Evolutionary conservation across 2,329 filamentous ascomycete genomes (phyloP), one percentile per base, ranked within the genome.

Genomic region (Phyllosticta citrichinensis): DNA sequence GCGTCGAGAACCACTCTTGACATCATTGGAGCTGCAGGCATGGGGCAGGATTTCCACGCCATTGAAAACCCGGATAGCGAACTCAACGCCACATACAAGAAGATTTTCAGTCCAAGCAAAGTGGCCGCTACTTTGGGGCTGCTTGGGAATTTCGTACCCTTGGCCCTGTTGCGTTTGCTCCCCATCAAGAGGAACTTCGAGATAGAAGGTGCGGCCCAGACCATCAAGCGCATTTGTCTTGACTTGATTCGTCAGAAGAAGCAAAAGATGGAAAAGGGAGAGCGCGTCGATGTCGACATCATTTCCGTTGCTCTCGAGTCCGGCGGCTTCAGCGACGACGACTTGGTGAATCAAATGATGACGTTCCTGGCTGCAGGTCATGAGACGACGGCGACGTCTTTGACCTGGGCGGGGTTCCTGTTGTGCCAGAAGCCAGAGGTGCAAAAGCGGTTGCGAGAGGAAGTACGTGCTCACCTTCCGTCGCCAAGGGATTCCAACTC

Each of bases 271-370:
- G 73, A 76, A 60, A 74, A 76, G 33, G 74, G 74, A 52, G 76
- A 81, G 62, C 20, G 74, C 24, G 75, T 74, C 1, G 84, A 85
- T 54, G 73, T 83, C 8, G 91, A 96, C 71, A 94, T 96, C 62
- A 78, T 96, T 35, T 90, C 87, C 0, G 87, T 93, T 0, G 91
- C 91, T 17, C 77, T 96, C 55, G 82, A 87, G 69, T 90, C 85
- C 50, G 88, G 88, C 55, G 84, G 80, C 5, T 94, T 95, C 74
- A 82, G 76, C 12, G 89, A 94, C 64, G 87, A 91, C 56, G 85
- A 90, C 63, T 82, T 96, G n/a, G 83, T 91, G 40, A 88, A 94
- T 71, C 91, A 96, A 74, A 82, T 94, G 70, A 94, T 95, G 89
- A 95, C 89, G 0, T 94, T 95, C 76, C 82, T 95, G 5, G 87